phyloP scores from a whole-genome alignment of 768 basidiomycete genomes.

The Boletellus ananiceps region DNA sequence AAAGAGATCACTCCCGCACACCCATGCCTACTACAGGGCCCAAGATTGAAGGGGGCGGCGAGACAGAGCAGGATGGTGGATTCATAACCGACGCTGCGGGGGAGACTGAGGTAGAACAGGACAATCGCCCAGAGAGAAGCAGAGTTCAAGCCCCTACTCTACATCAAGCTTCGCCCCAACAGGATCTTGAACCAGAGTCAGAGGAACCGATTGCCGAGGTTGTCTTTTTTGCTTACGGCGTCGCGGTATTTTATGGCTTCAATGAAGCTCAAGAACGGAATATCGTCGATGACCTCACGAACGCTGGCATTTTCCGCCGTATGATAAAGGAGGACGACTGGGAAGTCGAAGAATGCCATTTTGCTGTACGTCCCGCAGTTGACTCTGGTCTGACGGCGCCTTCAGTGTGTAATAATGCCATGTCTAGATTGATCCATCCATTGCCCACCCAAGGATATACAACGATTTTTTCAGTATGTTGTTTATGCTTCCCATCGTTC shows the following conservation, averaged over 20 bases:
- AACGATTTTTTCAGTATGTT: slow-evolving; percentile 92
- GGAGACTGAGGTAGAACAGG: slow-evolving; percentile 14
- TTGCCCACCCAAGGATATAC: slow-evolving; percentile 86
- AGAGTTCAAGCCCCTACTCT: slow-evolving; percentile 2
- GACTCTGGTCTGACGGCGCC: background rate
- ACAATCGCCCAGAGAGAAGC: background rate
- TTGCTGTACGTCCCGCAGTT: slow-evolving; percentile 44
- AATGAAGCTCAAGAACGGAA: slow-evolving; percentile 72
- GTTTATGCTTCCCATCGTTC: background rate
- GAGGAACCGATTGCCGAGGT: slow-evolving; percentile 60
- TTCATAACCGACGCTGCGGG: slow-evolving; percentile 11
- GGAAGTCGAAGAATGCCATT: slow-evolving; percentile 95
- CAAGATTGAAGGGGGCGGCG: slow-evolving; percentile 4
- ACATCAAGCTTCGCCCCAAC: background rate
- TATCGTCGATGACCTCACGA: slow-evolving; percentile 79
- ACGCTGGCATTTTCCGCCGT: slow-evolving; percentile 64
- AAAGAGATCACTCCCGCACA: background rate
- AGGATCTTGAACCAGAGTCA: slow-evolving; percentile 8
- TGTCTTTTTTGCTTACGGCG: slow-evolving; percentile 84
- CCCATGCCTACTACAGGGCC: slow-evolving; percentile 3
- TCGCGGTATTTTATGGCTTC: slow-evolving; percentile 89
- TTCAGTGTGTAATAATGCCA: background rate
- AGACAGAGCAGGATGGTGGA: slow-evolving; percentile 11
- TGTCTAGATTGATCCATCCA: slow-evolving; percentile 71
- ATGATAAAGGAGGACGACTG: slow-evolving; percentile 64